These are phyloP conservation scores for Agaricus sinodeliciosus DNA, from an alignment of 768 basidiomycete genomes.

Conservation along the genomic window DNA sequence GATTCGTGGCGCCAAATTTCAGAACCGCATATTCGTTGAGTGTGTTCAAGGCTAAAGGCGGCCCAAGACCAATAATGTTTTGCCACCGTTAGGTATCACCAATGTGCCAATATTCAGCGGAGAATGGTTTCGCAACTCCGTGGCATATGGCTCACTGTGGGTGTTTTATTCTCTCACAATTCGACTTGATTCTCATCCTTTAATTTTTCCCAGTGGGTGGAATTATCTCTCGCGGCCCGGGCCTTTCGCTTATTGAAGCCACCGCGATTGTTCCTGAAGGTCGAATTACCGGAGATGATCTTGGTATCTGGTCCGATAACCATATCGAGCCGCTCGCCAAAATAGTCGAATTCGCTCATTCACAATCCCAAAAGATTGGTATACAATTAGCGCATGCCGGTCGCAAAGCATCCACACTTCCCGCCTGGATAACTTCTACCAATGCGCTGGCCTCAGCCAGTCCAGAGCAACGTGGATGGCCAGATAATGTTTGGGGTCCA, in stretches of 20 bases:
- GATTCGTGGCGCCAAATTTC: conserved; percentile 45
- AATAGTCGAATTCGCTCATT: conserved; percentile 67
- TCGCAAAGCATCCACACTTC: conserved; percentile 60
- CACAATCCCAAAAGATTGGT: conserved; percentile 60
- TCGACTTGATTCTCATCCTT: conserved; percentile 2
- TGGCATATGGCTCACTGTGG: conserved; percentile 62
- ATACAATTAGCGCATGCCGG: conserved; percentile 77
- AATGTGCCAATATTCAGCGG: conserved; percentile 53
- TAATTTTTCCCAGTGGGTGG: conserved; percentile 35
- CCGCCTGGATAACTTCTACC: conserved; percentile 47
- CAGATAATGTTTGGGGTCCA: conserved; percentile 50
- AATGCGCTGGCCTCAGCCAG: conserved; percentile 20
- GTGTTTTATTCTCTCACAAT: conserved; percentile 19
- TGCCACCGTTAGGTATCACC: conserved; percentile 36
- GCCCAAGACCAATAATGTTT: background rate
- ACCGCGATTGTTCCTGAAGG: conserved; percentile 55
- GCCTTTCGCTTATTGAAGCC: conserved; percentile 59
- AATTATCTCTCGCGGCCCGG: conserved; percentile 47
- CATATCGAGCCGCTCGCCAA: conserved; percentile 36
- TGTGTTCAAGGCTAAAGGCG: background rate
- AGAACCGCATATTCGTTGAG: conserved; percentile 49
- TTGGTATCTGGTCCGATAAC: conserved; percentile 57
- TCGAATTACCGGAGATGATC: conserved; percentile 61
- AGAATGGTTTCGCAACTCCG: conserved; percentile 42
- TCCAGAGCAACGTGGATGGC: conserved; percentile 41